Conservation (phyloP, 169 alveolate genomes). For the Eimeria brunetti region DNA sequence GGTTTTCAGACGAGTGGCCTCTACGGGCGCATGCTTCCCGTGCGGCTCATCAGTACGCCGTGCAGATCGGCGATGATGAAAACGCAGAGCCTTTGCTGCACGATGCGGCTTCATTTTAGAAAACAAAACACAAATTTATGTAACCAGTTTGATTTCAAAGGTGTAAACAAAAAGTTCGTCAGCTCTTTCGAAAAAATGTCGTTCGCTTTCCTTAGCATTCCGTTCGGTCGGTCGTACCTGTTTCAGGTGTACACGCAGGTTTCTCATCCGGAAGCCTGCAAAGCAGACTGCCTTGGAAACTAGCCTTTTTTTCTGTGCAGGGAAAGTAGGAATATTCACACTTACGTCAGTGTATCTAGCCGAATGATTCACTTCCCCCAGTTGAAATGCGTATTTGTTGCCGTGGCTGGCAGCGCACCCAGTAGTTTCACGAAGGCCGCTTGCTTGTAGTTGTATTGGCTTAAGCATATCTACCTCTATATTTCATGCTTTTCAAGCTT, state of each 20-base stretch:
- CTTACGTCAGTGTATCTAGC: neutral
- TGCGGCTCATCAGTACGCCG: neutral
- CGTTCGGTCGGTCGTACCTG: neutral
- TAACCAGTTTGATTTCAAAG: neutral
- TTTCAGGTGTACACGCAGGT: conserved; percentile 19
- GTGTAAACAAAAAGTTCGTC: neutral
- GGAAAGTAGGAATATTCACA: neutral
- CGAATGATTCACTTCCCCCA: neutral
- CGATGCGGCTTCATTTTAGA: neutral
- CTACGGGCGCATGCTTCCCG: neutral
- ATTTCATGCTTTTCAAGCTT: neutral
- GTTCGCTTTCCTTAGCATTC: neutral
- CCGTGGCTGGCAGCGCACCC: neutral
- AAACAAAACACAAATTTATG: neutral
- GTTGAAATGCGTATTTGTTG: neutral
- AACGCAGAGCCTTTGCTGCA: neutral
- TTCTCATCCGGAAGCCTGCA: neutral
- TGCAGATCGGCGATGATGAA: neutral
- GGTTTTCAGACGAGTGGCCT: neutral
- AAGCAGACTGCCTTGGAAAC: neutral
- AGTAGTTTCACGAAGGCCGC: neutral
- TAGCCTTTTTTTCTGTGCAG: neutral
- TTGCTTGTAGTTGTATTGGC: neutral
- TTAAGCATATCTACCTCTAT: neutral
- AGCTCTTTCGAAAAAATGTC: neutral